Percentiles rank a stretch among this genome's conserved stretches.
These are phyloP conservation scores for Macroventuria anomochaeta DNA, from an alignment of 2,329 filamentous ascomycete genomes.

Conservation along the genomic window DNA sequence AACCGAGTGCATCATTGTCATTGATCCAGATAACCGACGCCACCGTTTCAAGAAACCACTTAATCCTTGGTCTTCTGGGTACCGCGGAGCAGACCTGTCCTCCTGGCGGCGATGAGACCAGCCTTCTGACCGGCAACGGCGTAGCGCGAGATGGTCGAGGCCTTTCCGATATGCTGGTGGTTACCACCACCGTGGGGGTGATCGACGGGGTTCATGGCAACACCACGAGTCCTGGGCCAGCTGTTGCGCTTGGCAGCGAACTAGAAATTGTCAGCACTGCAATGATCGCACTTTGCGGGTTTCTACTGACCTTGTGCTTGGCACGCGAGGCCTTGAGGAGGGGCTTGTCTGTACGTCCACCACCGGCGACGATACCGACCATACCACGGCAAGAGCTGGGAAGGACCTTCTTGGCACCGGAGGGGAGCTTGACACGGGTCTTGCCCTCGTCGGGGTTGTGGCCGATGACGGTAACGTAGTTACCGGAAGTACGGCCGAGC, in stretches of 20 bases:
- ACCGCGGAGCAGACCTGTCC: slow-evolving; percentile 99
- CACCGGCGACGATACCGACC: slow-evolving; percentile 99
- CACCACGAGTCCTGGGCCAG: slow-evolving; percentile 99
- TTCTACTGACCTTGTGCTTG: slow-evolving; percentile 77
- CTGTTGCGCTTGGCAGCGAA: slow-evolving; percentile 99
- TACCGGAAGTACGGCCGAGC: slow-evolving; percentile 95
- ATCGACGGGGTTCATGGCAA: slow-evolving; percentile 99
- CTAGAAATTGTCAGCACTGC: slow-evolving; percentile 48
- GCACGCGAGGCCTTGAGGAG: slow-evolving; percentile 98
- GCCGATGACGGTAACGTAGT: slow-evolving; percentile 82
- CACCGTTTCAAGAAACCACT: slow-evolving; percentile 36
- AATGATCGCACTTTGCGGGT: no score
- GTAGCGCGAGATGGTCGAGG: slow-evolving; percentile 98
- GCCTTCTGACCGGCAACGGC: slow-evolving; percentile 99
- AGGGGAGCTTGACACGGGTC: slow-evolving; percentile 99
- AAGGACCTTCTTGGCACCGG: slow-evolving; percentile 98
- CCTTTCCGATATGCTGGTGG: slow-evolving; percentile 99
- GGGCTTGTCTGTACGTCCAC: slow-evolving; percentile 99
- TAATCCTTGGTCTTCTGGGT: slow-evolving; percentile 99
- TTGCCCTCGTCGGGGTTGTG: slow-evolving; percentile 77
- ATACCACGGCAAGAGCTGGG: slow-evolving; percentile 92
- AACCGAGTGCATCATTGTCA: slow-evolving; percentile 45
- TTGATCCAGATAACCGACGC: slow-evolving; percentile 35
- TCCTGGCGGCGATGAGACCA: slow-evolving; percentile 99
- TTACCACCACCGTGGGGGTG: slow-evolving; percentile 86